phyloP scores from a whole-genome alignment of 495 filamentous ascomycete species.

The Talaromyces trachyspermus region DNA sequence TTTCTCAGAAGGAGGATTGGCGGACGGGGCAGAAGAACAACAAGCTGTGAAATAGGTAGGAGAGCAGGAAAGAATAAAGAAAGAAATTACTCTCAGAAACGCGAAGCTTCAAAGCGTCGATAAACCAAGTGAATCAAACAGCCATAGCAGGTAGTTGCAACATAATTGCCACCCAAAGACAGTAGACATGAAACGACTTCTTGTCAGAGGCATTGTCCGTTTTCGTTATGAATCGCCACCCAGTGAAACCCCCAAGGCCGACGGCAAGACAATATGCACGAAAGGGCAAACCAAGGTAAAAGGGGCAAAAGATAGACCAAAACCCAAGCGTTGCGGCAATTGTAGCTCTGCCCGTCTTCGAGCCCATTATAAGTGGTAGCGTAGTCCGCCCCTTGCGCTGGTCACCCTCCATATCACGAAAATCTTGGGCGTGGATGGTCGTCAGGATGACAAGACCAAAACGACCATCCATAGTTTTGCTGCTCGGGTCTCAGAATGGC shows the following conservation, averaged over 20 bases:
- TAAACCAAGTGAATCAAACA: slow-evolving; percentile 31
- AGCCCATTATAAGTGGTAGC: slow-evolving; percentile 34
- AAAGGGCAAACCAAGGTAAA: not conserved
- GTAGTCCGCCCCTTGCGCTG: slow-evolving; percentile 32
- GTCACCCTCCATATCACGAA: slow-evolving; percentile 15
- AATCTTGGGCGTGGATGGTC: slow-evolving; percentile 17
- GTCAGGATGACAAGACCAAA: slow-evolving; percentile 37
- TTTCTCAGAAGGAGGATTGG: too few relatives aligned
- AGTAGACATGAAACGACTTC: slow-evolving; percentile 7
- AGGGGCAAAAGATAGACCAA: slow-evolving; percentile 22
- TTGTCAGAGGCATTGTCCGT: slow-evolving; percentile 6
- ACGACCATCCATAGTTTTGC: slow-evolving; percentile 9
- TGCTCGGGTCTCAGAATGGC: not conserved
- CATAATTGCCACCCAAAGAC: slow-evolving; percentile 6
- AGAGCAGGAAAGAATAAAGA: too few relatives aligned
- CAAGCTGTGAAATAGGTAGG: too few relatives aligned
- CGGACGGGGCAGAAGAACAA: too few relatives aligned
- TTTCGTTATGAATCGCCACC: slow-evolving; percentile 1
- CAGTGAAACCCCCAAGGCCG: not conserved
- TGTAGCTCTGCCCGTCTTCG: slow-evolving; percentile 29
- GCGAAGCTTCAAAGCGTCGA: too few relatives aligned
- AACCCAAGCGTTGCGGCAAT: slow-evolving; percentile 28
- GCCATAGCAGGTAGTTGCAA: slow-evolving; percentile 7
- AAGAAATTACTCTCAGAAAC: too few relatives aligned
- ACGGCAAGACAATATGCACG: not conserved